These are phyloP conservation scores for Saccharomycopsis phalli DNA, from an alignment of 1,139 yeast species.

Conservation along the genomic window DNA sequence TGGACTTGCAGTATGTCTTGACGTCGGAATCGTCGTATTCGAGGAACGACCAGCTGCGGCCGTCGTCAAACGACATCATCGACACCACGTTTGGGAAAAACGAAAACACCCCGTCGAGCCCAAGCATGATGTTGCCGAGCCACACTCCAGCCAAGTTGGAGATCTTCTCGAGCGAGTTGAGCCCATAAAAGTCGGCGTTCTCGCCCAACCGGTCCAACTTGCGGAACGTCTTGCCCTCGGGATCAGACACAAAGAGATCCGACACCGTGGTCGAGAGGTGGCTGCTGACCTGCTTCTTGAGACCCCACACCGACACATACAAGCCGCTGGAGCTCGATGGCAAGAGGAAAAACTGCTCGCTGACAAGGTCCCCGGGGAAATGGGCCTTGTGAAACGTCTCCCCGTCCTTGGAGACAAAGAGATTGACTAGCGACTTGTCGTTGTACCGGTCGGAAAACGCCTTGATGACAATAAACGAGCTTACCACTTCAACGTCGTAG, in stretches of 20 bases:
- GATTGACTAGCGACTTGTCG: conserved; percentile 33
- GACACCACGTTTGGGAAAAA: conserved; percentile 27
- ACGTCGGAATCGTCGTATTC: conserved; percentile 33
- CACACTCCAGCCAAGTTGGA: conserved; percentile 65
- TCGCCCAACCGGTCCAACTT: conserved; percentile 29
- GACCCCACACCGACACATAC: conserved; percentile 41
- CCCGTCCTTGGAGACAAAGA: conserved; percentile 56
- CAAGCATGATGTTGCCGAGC: conserved; percentile 42
- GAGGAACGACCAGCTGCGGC: conserved; percentile 51
- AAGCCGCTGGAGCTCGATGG: conserved; percentile 41
- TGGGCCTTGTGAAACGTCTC: conserved; percentile 41
- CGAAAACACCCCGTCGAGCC: conserved; percentile 21
- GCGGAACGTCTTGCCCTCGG: conserved; percentile 50
- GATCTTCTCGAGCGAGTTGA: conserved; percentile 39
- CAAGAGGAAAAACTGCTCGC: conserved; percentile 42
- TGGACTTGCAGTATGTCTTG: conserved; percentile 26
- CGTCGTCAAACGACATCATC: conserved; percentile 54
- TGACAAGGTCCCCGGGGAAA: conserved; percentile 35
- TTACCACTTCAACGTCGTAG: conserved; percentile 40
- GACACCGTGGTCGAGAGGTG: conserved; percentile 24
- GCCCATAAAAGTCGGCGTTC: conserved; percentile 32
- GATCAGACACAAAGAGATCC: conserved; percentile 50
- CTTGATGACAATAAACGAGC: conserved; percentile 45
- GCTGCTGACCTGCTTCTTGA: conserved; percentile 22
- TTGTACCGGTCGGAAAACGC: conserved; percentile 41